Evolutionary conservation across 1,284 basidiomycete genomes (phyloP).

Genomic region (Cryptococcus sp.): DNA sequence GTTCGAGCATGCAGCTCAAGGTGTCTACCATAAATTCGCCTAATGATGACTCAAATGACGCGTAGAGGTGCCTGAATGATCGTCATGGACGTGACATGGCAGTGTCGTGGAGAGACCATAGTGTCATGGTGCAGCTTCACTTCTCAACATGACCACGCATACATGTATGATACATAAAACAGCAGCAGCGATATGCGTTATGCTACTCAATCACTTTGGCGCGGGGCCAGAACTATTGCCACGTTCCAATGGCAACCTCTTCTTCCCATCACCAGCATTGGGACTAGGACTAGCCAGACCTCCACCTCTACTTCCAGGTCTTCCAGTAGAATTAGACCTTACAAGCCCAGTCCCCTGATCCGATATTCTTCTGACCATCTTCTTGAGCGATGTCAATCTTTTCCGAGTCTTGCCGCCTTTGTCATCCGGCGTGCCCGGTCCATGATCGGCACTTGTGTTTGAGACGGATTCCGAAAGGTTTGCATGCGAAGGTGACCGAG

Average conservation of each 20-base stretch:
- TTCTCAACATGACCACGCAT: too few relatives aligned
- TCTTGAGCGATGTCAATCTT: constrained; percentile 37
- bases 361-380: constrained; percentile 38
- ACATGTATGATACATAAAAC: too few relatives aligned
- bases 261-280: constrained; percentile 17
- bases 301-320: not conserved
- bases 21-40: too few relatives aligned
- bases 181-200: too few relatives aligned
- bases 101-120: too few relatives aligned
- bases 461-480: not conserved
- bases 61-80: too few relatives aligned
- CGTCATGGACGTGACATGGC: too few relatives aligned
- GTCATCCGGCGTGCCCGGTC: not conserved
- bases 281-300: not conserved
- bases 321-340: constrained; percentile 3
- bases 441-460: not conserved
- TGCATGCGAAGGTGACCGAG: not conserved
- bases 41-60: too few relatives aligned
- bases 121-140: too few relatives aligned
- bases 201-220: too few relatives aligned
- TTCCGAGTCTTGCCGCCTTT: constrained; percentile 29
- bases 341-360: constrained; percentile 27
- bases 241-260: constrained; percentile 1
- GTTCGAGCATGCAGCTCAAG: too few relatives aligned
- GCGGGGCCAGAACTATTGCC: not conserved